Evolutionary conservation across 2,329 filamentous ascomycete genomes (phyloP), one percentile per base, ranked within the genome.

Genomic region (Fusarium irregulare): DNA sequence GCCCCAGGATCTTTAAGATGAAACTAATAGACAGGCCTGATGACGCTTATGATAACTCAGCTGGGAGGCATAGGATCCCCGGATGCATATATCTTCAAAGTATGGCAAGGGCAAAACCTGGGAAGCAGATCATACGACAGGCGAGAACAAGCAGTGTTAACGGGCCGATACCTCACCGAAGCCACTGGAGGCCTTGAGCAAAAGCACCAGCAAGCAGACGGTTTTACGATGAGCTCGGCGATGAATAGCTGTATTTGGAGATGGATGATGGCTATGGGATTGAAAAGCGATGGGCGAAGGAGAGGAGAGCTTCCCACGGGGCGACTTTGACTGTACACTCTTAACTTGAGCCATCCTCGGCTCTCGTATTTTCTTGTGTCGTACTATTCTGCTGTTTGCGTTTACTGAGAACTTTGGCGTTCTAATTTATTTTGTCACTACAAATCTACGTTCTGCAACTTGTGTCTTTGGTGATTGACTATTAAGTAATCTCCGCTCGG

Each of bases 281-380:
- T 46, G 32, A 62, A 74, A 71, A 66, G 56, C 60, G 54, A 60
- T 56, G 64, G 44, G 51, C 16, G 53, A 46, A 64, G 46, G 32
- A 44, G 46, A 51, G 23, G 64, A 27, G 44, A 25, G 60, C 59
- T 66, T 70, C 59, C 49, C 47, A 62, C 41, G 64, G 60, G 58
- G 62, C 50, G 49, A 50, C 62, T 66, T 67, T 69, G 70, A 72
- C 61, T 75, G 72, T 74, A 73, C 60, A 74, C 72, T 75, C 68
- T 66, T 63, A 66, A 57, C 66, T 75, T 56, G 68, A 51, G 69
- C 61, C 61, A 30, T 48, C 45, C 27, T 44, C 25, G 64, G 49
- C 71, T 72, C 66, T 62, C 56, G 56, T 68, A 61, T 75, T 72
- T 71, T 71, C 64, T 71, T 72, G 60, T 58, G 49, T 68, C 61